Evolutionary conservation across 306 rosid species (phyloP), one percentile per base, ranked within the genome.

Genomic region (Malus sylvestris): DNA sequence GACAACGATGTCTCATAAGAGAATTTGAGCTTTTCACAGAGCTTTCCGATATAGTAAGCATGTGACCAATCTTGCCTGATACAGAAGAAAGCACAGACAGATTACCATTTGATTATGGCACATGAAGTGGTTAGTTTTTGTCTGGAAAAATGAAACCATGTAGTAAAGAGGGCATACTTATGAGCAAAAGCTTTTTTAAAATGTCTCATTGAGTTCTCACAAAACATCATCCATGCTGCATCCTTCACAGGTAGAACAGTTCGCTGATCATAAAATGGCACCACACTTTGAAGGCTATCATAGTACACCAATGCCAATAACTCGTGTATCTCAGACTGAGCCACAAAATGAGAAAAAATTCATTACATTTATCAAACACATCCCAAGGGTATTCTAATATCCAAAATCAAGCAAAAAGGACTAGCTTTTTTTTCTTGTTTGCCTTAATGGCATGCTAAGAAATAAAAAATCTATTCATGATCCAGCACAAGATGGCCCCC

Each of bases 201-300:
- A 84, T 95, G 98, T 86, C 91, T 92, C 98, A 89, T 82, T 32
- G 98, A 95, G 82, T 87, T 90, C 91, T 92, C 92, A 81, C 98
- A 92, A 72, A 85, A 90, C 81, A 75, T 75, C 71, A 76, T 38
- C 98, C 98, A 90, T 40, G 93, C 87, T 57, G 88, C 86, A 84
- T 92, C 97, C 88, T 89, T 95, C 68, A 84, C 65, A 73, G 98
- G 97, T 71, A 95, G 80, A 76, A 81, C 81, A 84, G 92, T 92
- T 76, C 98, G 86, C 85, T 90, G 98, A 82, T 95, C 98, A 88
- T 84, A 95, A 85, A 95, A 85, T 62, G 98, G 98, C 74, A 92
- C 98, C 67, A 95, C 98, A 82, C 83, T 95, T 82, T 95, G 98
- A 81, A 92, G 95, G 88, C 97, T 90, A 87, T 95, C 98, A 20